Evolutionary conservation across 306 rosid genomes (phyloP), one percentile per base, ranked within the genome.

Genomic region (Fragaria iinumae): DNA sequence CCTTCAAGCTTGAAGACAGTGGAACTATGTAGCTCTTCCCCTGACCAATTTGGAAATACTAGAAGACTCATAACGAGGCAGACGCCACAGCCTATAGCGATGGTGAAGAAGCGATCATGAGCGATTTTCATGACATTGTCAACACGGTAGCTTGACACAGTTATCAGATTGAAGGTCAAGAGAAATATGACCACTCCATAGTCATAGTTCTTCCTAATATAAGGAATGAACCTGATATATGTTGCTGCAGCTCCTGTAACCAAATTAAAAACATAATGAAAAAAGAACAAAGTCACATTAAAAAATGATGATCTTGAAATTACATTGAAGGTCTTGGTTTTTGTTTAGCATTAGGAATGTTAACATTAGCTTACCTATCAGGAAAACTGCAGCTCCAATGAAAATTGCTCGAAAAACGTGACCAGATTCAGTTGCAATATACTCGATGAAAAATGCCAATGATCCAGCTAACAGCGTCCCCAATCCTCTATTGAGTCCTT

Each of bases 401-500:
- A 89, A 86, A 72, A 89, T 52, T 29, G 96, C 97, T 83, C 83
- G 87, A 69, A 66, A 78, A 80, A 79, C 79, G 53, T 67, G 74
- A 66, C 84, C 88, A 2, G 84, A 73, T 49, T 76, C 74, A 67
- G 84, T 68, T 62, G 88, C 92, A 65, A 92, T 67, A 76, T 72
- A 91, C 77, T 90, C 89, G 17, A 95, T 78, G 55, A 92, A 71
- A 67, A 95, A 89, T 55, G 97, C 97, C 82, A 95, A 77, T 23
- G 86, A 77, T 81, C 97, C 97, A 0, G 98, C 98, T 65, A 95
- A 36, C 17, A 95, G 77, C 36, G 98, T 92, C 78, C 98, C 98
- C 41, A 95, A 60, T 82, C 96, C 98, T 90, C 98, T 90, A 69
- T 95, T 95, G 13, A 95, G 89, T 27, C 98, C 98, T 87, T 95